Base-by-base conservation (phyloP, 1,139 yeast species). In the Taphrina flavorubra region DNA sequence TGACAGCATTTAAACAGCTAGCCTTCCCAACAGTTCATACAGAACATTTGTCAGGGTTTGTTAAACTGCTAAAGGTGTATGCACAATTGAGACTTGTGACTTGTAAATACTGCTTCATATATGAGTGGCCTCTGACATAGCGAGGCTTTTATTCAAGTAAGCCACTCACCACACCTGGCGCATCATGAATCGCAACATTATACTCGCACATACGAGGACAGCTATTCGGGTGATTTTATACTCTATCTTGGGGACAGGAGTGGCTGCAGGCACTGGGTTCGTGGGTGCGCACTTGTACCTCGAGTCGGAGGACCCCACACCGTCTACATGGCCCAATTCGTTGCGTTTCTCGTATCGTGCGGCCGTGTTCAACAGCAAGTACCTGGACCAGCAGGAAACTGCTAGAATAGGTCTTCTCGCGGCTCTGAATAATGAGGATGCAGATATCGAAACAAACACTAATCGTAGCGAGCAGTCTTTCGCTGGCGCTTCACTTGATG, bases 311-410 rank as follows among this genome's bases (percentile, higher is more conserved):
- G 46, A 63, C 14, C 67, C 67, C 7, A 63, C 67, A 11, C 67
- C 67, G 14, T 44, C 56, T 11, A 18, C 53, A n/a, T 63, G 67
- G 67, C 67, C 67, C 6, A 36, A 36, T 11, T 20, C 44, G 37
- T 36, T 49, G 14, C 53, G 67, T 34, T 63, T 63, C 55, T 39
- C 67, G 3, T 63, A 55, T 37, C 67, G 67, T 8, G 67, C 61
- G 6, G 67, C 67, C n/a, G 46, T 63, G 60, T 53, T 55, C 61
- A 63, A 63, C 37, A 34, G 47, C 37, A 47, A 57, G 25, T 63
- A 42, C 20, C 60, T 63, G 8, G 55, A 55, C 16, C 67, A 63
- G 42, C 60, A 46, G 37, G 37, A 34, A 13, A 55, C 67, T 34
- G 60, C 67, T 6, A 46, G 61, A 16, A n/a, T 36, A 11, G 55